Evolutionary conservation across 139 green algal species (phyloP), one percentile per base, ranked within the genome.

Genomic region (Closterium sp.): DNA sequence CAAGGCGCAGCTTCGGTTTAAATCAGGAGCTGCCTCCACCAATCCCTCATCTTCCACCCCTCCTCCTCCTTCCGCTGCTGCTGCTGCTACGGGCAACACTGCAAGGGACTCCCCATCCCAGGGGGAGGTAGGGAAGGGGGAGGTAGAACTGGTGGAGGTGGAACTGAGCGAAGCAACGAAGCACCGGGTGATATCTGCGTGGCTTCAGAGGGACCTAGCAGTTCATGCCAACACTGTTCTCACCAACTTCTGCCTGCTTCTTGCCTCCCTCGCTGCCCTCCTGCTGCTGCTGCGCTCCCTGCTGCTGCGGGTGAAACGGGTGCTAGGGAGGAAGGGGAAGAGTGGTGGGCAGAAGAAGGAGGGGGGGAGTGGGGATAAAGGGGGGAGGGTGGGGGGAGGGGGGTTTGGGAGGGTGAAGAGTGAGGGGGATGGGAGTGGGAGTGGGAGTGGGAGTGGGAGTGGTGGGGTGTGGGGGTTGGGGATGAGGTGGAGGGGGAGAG

Each of bases 1-100:
- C 34, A 32, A 32, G 29, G 89, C 89, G 19, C 89, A 92, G 89
- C 89, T 86, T 17, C 85, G 28, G 85, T 87, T 87, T 27, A 30
- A 87, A 31, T 87, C 85, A 27, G 85, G 62, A 22, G 62, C 62
- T 79, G 62, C 62, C 19, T 79, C 62, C 4, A 24, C 62, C 19
- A 24, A 13, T 13, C 62, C 62, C 62, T 79, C 62, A 7, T 62
- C 42, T 62, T 5, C 42, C 7, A 7, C 42, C 42, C 19, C 62
- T 79, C 19, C 62, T 24, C 62, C 42, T 7, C 42, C 62, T 79
- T 79, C 62, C 17, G 2, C 62, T 79, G 62, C 62, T 62, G 5
- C 5, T 50, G 38, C 38, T 79, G 62, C 62, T 79, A 79, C 17
- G 2, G 62, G 62, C 5, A 24, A 22, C 62, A 79, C 62, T 79